A percentile compares a stretch with the other conserved stretches of the same genome.
These are phyloP conservation scores for Xylaria venustula DNA, from an alignment of 495 filamentous ascomycete genomes.

Conservation along the genomic window DNA sequence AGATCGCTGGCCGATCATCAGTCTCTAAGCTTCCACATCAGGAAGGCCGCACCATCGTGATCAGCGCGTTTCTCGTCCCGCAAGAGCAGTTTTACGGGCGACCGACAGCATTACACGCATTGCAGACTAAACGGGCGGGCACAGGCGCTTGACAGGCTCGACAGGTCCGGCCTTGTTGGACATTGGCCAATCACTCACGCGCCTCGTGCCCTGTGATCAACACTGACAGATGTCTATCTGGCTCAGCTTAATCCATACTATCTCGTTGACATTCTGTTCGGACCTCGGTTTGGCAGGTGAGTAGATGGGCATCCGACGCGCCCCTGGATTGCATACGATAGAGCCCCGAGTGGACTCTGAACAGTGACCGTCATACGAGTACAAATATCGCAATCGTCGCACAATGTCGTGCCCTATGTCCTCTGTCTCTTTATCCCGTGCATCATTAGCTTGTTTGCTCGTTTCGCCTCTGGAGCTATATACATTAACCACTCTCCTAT, in stretches of 20 bases:
- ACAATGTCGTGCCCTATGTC: not conserved
- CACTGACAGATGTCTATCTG: not conserved
- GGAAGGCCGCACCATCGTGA: conserved; percentile 3
- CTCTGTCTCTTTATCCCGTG: not conserved
- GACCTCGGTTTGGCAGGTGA: conserved; percentile 7
- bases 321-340: not conserved
- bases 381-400: not conserved
- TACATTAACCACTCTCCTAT: no score
- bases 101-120: not conserved
- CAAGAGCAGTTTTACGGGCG: no score
- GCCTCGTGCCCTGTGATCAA: not conserved
- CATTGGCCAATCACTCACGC: conserved; percentile 1
- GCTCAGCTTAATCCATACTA: not conserved
- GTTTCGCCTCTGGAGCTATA: not conserved
- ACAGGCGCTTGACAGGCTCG: not conserved
- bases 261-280: not conserved
- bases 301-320: not conserved
- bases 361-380: not conserved
- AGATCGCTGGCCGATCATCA: conserved; percentile 7
- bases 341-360: not conserved
- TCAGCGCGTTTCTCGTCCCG: not conserved
- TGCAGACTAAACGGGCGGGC: no score
- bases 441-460: not conserved
- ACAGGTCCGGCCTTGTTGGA: not conserved
- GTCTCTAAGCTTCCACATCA: not conserved